Base-by-base conservation (phyloP, 2,329 filamentous ascomycete species). In the Penicillium sp. region DNA sequence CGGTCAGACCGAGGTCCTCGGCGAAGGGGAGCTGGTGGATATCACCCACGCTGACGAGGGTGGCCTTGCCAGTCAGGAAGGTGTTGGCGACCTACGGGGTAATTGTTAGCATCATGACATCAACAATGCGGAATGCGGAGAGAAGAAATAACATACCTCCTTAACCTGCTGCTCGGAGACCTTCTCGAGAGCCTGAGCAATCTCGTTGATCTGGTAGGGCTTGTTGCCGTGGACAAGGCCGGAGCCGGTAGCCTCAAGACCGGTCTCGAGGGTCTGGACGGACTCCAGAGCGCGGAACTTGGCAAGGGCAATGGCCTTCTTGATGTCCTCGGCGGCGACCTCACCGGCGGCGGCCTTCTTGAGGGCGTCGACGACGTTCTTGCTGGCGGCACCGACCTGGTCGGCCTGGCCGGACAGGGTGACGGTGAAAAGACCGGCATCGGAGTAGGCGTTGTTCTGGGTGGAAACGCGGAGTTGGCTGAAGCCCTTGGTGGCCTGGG, bases 251-350 rank as follows among this genome's bases (percentile, higher is more conserved):
- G 90, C 84, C 71, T 95, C 87, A 59, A 97, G 81, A 67, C 90
- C 91, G 57, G 88, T 84, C 67, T 88, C 84, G 63, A 90, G 86
- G 70, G 88, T 86, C 80, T 97, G 89, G 66, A 87, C 89, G 64
- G 87, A 84, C 72, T 95, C 90, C 54, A 97, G 83, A 65, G 91
- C 89, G 75, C 89, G 88, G 80, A 96, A 99, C 80, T 96, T 97
- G 72, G 94, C 94, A 71, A 90, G 87, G 60, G 93, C 91, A 74
- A 93, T 86, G 51, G 94, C 94, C 84, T 97, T 97, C 77, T 88
- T 86, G 73, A 97, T 83, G 62, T 94, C 89, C 78, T 99, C 94
- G 74, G 89, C 88, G 77, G 83, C 85, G 68, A 94, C 83, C 55
- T 87, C 81, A 65, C 91, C 90, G 54, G 86, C 84, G 15, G 91